Evolutionary conservation across 2,329 filamentous ascomycete species (phyloP).

Genomic region (Fusarium sp.): DNA sequence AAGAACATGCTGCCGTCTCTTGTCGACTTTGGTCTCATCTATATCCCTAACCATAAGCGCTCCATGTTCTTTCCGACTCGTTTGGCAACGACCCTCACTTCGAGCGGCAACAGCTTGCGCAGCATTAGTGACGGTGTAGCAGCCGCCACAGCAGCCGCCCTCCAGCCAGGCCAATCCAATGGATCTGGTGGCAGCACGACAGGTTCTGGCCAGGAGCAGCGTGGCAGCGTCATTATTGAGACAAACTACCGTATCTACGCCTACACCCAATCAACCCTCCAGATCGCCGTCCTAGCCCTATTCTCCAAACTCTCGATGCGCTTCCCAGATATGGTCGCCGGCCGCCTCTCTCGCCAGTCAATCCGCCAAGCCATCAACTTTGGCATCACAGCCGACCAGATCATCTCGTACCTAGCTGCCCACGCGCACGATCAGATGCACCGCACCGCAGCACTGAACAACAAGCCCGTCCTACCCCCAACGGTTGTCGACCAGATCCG

Average conservation of each 20-base stretch:
- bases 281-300: conserved; percentile 92
- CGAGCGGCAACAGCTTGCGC: conserved; percentile 79
- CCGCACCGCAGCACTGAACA: conserved; percentile 68
- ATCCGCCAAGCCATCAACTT: conserved; percentile 87
- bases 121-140: conserved; percentile 76
- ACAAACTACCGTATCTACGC: conserved; percentile 98
- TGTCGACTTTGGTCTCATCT: conserved; percentile 92
- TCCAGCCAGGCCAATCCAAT: conserved; percentile 52
- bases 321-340: conserved; percentile 94
- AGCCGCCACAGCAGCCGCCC: conserved; percentile 69
- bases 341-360: conserved; percentile 88
- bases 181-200: conserved; percentile 50
- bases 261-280: conserved; percentile 92
- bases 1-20: conserved; percentile 91
- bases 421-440: conserved; percentile 97
- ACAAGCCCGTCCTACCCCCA: conserved; percentile 84
- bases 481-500: conserved; percentile 98
- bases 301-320: conserved; percentile 90
- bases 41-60: conserved; percentile 70
- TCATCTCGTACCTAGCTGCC: conserved; percentile 90
- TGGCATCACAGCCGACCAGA: conserved; percentile 95
- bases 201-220: conserved; percentile 58
- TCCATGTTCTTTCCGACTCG: conserved; percentile 88
- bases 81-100: conserved; percentile 90
- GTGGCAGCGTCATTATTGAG: conserved; percentile 94